Base-by-base conservation (phyloP, 2,329 filamentous ascomycete species). In the Fusarium fujikuroi region DNA sequence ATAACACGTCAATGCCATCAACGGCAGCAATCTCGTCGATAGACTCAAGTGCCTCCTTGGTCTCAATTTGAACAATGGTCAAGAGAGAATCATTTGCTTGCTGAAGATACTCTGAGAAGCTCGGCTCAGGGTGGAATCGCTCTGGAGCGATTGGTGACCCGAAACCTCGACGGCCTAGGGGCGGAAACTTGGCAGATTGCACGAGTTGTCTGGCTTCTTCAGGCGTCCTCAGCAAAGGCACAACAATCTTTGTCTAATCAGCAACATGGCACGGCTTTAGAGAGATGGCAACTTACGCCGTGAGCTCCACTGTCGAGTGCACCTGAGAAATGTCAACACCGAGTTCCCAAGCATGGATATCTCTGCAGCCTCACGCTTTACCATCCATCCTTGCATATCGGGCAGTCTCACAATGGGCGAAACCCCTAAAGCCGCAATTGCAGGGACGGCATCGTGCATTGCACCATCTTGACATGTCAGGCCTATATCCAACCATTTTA, bases 1-100 rank as follows among this genome's bases (percentile, higher is more conserved):
- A 92, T 30, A 92, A 81, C 9, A 90, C 86, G 69, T 92, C 91
- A 28, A 92, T 83, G 7, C 89, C 89, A 7, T 88, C 81, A 28
- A 91, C 83, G 25, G 86, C 84, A 46, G 89, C 89, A 78, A 92
- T 92, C 53, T 87, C 88, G 39, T 92, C 89, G 2, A 92, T 86
- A 18, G 82, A 81, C 2, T 89, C 86, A 19, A 92, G 82, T 2
- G 90, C 90, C 78, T 91, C 90, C 68, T 84, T 83, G 1, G 91
- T 92, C 81, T 92, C 91, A 59, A 92, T 92, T 79, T 92, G 91
- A 16, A 92, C 89, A 82, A 92, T 90, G 21, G 88, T 91, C 65
- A 92, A 78, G 28, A 92, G 83, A 36, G 80, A 74, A 60, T 87
- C 82, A 68, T 88, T 87, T 49, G 86, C 86, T 44, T 85, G 81